phyloP scores from a whole-genome alignment of 225 moss, liverwort and hornwort genomes.

The Asterella californica region DNA sequence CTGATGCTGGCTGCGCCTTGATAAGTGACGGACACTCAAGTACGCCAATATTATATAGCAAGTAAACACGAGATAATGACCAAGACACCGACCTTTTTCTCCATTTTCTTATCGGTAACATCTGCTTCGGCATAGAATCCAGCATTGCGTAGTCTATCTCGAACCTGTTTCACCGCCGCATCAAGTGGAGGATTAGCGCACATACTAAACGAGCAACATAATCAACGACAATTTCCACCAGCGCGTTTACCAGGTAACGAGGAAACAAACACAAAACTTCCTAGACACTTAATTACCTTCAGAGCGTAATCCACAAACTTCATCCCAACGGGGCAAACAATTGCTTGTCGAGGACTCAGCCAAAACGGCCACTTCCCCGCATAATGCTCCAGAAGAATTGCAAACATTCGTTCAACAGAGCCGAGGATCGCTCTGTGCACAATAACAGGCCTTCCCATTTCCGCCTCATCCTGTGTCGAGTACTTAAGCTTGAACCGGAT shows the following conservation, averaged over 20 bases:
- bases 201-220: neutral
- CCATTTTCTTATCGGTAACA: conserved; percentile 59
- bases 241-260: neutral
- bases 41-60: neutral
- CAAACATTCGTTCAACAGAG: conserved; percentile 93
- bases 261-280: neutral
- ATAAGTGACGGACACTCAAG: neutral
- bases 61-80: neutral
- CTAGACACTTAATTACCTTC: conserved; percentile 39
- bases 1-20: neutral
- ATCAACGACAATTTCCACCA: neutral
- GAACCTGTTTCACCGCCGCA: conserved; percentile 46
- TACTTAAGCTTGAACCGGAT: conserved; percentile 80
- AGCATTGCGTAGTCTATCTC: conserved; percentile 56
- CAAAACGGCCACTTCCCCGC: conserved; percentile 99
- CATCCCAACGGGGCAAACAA: conserved; percentile 83
- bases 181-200: neutral
- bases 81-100: conserved; percentile 50
- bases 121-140: conserved; percentile 83
- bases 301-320: conserved; percentile 72
- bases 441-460: conserved; percentile 71
- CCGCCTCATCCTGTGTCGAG: conserved; percentile 73
- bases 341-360: conserved; percentile 96
- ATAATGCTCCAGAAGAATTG: conserved; percentile 90
- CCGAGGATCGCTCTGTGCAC: conserved; percentile 93